Conservation (phyloP, 306 rosid species). For the Calophaca sinica region DNA sequence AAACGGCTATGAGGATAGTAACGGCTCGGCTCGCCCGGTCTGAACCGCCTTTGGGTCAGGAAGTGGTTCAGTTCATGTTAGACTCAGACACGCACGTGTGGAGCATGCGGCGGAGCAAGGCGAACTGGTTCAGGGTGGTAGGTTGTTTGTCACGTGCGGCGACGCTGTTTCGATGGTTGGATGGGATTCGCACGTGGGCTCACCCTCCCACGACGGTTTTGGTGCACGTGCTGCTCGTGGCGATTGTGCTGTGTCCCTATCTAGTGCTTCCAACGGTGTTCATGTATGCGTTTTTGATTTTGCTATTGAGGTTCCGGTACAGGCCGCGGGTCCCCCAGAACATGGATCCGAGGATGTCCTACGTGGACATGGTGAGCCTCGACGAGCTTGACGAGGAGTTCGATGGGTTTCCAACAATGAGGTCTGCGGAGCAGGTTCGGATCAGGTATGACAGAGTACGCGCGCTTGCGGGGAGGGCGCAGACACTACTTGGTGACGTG, state of each 20-base stretch:
- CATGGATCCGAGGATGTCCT: slow-evolving; percentile 75
- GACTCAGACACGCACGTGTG: slow-evolving; percentile 81
- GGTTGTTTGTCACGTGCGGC: slow-evolving; percentile 68
- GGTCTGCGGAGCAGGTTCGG: slow-evolving; percentile 60
- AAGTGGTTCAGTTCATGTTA: slow-evolving; percentile 83
- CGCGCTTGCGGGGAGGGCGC: slow-evolving; percentile 85
- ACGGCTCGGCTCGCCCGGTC: slow-evolving; percentile 77
- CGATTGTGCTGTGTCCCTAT: slow-evolving; percentile 64
- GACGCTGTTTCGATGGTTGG: slow-evolving; percentile 61
- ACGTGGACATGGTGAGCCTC: slow-evolving; percentile 67
- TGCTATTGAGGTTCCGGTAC: slow-evolving; percentile 58
- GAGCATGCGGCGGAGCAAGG: slow-evolving; percentile 90
- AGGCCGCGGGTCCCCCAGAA: slow-evolving; percentile 53
- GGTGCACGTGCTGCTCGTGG: slow-evolving; percentile 63
- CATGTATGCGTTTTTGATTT: slow-evolving; percentile 74
- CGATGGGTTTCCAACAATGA: slow-evolving; percentile 71
- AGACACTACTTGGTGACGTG: slow-evolving; percentile 73
- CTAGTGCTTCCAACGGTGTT: slow-evolving; percentile 72
- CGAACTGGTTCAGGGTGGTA: slow-evolving; percentile 77
- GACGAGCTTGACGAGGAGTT: slow-evolving; percentile 93
- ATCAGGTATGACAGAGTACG: slow-evolving; percentile 77
- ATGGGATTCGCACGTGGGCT: slow-evolving; percentile 75
- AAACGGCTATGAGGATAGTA: slow-evolving; percentile 78
- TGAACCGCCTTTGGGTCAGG: slow-evolving; percentile 81
- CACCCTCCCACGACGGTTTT: slow-evolving; percentile 78